Percentiles rank a stretch among this genome's conserved stretches.
Evolutionary conservation across 1,284 basidiomycete genomes (phyloP).

Genomic region (Tremellales sp.): DNA sequence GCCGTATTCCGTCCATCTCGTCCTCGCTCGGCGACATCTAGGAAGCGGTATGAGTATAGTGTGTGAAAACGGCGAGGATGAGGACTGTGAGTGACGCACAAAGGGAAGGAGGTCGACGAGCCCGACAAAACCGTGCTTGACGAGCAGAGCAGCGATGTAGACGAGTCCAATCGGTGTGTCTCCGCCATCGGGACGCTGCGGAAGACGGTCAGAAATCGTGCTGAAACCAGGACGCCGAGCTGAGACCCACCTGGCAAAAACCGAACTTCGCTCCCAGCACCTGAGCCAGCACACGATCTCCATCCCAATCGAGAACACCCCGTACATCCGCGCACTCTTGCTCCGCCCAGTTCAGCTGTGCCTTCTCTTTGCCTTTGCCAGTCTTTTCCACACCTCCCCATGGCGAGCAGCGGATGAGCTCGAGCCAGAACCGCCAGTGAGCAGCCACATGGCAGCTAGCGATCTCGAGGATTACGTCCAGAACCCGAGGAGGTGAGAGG

Average conservation of each 20-base stretch:
- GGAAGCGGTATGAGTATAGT: too few relatives aligned
- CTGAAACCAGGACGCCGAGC: constrained; percentile 1
- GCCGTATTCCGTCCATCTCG: constrained; percentile 64
- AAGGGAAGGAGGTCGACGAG: constrained; percentile 64
- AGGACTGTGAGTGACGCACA: constrained; percentile 18
- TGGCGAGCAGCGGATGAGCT: constrained; percentile 75
- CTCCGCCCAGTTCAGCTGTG: constrained; percentile 14
- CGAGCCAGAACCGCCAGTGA: constrained; percentile 89
- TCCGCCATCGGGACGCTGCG: constrained; percentile 56
- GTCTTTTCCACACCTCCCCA: constrained; percentile 55
- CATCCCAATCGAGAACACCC: constrained; percentile 51
- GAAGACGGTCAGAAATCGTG: background rate
- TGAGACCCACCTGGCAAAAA: constrained; percentile 68
- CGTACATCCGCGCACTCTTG: constrained; percentile 42
- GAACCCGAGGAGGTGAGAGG: constrained; percentile 86
- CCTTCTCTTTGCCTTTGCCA: constrained; percentile 33
- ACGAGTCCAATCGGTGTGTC: constrained; percentile 69
- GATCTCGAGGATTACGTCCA: constrained; percentile 91
- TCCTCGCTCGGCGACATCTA: constrained; percentile 72
- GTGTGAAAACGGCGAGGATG: constrained; percentile 2
- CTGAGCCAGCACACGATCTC: constrained; percentile 69
- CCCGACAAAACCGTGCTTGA: constrained; percentile 79
- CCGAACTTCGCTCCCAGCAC: constrained; percentile 94
- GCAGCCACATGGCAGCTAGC: constrained; percentile 74
- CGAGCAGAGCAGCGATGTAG: constrained; percentile 77